Percentiles rank a stretch among this genome's conserved stretches.
Conservation (phyloP, 2,329 filamentous ascomycete genomes). For the Chlorencoelia australis region DNA sequence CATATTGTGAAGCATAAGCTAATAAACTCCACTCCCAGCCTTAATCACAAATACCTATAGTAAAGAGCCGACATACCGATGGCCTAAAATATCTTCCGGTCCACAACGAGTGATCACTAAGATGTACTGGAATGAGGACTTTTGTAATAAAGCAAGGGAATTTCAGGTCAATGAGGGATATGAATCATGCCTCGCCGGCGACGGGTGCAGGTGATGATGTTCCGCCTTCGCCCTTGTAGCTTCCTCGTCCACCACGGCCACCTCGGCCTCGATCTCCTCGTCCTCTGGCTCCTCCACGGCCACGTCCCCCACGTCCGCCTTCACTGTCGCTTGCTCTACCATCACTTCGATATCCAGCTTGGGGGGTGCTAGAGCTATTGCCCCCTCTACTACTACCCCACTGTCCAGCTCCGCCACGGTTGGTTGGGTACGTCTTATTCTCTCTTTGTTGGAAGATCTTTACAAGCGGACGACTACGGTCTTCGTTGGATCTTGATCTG, state of each 20-base stretch:
- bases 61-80: slow-evolving; percentile 19
- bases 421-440: slow-evolving; percentile 40
- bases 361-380: slow-evolving; percentile 38
- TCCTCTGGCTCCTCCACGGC: slow-evolving; percentile 47
- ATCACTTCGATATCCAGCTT: slow-evolving; percentile 76
- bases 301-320: slow-evolving; percentile 43
- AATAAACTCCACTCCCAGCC: slow-evolving; percentile 26
- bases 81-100: slow-evolving; percentile 21
- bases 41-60: slow-evolving; percentile 22
- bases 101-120: slow-evolving; percentile 24
- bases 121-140: slow-evolving; percentile 24
- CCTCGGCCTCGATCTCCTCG: slow-evolving; percentile 47
- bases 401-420: slow-evolving; percentile 54
- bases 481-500: slow-evolving; percentile 59
- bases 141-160: slow-evolving; percentile 23
- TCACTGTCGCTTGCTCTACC: slow-evolving; percentile 71
- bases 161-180: slow-evolving; percentile 13
- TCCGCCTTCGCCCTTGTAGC: slow-evolving; percentile 44
- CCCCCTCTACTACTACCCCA: slow-evolving; percentile 60
- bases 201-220: slow-evolving; percentile 39
- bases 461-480: slow-evolving; percentile 69
- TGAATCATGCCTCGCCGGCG: slow-evolving; percentile 31
- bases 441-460: slow-evolving; percentile 71
- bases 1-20: slow-evolving; percentile 26
- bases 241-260: slow-evolving; percentile 44